Evolutionary conservation across 441 rosid genomes (phyloP).

Genomic region (Pelargonium citronellum): DNA sequence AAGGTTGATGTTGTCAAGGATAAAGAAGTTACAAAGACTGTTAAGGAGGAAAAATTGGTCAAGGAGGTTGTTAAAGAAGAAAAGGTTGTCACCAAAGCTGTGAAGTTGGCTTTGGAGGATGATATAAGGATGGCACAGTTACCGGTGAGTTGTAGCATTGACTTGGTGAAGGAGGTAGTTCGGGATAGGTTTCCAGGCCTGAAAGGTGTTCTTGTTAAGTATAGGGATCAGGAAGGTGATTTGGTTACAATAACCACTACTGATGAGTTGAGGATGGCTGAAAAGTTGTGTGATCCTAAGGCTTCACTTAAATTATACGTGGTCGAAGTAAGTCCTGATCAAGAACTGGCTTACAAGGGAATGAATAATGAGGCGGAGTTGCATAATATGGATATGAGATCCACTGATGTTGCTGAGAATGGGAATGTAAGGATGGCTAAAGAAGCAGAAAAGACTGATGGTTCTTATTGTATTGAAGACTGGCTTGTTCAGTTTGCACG

Average conservation of each 20-base stretch:
- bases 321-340: conserved; percentile 62
- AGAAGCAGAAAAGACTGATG: conserved; percentile 32
- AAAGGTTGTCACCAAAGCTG: conserved; percentile 50
- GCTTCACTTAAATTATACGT: conserved; percentile 66
- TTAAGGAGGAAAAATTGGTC: conserved; percentile 36
- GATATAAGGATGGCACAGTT: conserved; percentile 88
- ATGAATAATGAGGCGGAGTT: not conserved
- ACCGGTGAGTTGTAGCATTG: conserved; percentile 58
- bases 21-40: conserved; percentile 28
- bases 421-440: conserved; percentile 34
- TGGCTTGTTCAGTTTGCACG: conserved; percentile 90
- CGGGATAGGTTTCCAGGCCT: conserved; percentile 68
- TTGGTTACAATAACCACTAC: conserved; percentile 76
- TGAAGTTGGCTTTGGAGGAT: conserved; percentile 80
- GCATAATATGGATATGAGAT: conserved; percentile 26
- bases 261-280: conserved; percentile 73
- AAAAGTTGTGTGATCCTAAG: conserved; percentile 45
- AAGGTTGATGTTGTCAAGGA: conserved; percentile 17
- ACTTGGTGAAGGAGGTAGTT: conserved; percentile 60
- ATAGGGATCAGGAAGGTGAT: conserved; percentile 84
- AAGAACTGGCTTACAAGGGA: conserved; percentile 56
- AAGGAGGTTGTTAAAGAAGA: conserved; percentile 48
- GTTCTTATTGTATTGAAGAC: conserved; percentile 47
- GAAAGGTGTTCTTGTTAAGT: conserved; percentile 69
- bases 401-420: conserved; percentile 38